Evolutionary conservation across 768 basidiomycete genomes (phyloP).

Genomic region (Russula abietina): DNA sequence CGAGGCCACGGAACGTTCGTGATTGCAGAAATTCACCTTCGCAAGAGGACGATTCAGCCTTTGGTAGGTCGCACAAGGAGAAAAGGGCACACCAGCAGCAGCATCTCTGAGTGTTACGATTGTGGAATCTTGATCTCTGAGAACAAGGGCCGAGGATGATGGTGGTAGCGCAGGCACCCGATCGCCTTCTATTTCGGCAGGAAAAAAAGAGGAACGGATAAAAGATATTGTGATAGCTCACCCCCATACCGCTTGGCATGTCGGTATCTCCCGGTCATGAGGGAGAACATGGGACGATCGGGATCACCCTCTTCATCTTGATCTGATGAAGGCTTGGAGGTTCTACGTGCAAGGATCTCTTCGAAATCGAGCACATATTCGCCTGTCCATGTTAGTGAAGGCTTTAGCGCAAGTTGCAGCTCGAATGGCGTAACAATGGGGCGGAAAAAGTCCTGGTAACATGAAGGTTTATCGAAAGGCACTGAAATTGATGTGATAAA

Average conservation of each 20-base stretch:
- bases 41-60: constrained; percentile 1
- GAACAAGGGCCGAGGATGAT: constrained; percentile 38
- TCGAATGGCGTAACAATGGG: constrained; percentile 96
- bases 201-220: neutral
- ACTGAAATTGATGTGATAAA: neutral
- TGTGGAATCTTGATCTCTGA: constrained; percentile 59
- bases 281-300: constrained; percentile 78
- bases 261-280: constrained; percentile 80
- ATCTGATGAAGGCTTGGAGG: constrained; percentile 25
- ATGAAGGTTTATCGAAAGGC: neutral
- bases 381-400: constrained; percentile 60
- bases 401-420: constrained; percentile 70
- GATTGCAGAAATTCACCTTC: constrained; percentile 65
- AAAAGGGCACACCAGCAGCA: constrained; percentile 57
- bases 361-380: constrained; percentile 76
- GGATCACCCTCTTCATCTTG: constrained; percentile 44
- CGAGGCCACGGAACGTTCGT: constrained; percentile 77
- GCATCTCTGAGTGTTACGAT: constrained; percentile 53
- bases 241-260: constrained; percentile 25
- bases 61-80: constrained; percentile 3
- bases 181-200: constrained; percentile 7
- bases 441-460: constrained; percentile 68
- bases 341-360: constrained; percentile 23
- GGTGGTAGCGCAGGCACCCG: constrained; percentile 22
- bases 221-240: neutral